Percentiles rank a stretch among this genome's conserved stretches.
phyloP scores from a whole-genome alignment of 352 stramenopile species.

The Globisporangium paddicum region DNA sequence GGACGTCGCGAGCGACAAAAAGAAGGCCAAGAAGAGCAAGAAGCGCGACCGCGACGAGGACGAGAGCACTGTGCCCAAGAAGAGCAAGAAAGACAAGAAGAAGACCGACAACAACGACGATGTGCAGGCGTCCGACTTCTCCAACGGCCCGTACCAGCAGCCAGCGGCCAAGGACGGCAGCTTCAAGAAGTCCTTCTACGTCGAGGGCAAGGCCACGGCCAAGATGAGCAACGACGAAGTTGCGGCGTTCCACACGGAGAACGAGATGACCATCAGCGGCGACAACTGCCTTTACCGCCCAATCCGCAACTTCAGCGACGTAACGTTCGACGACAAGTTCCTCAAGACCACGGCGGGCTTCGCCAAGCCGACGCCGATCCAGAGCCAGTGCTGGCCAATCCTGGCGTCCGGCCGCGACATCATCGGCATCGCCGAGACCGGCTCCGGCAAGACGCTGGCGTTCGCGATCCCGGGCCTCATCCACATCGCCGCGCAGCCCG shows the following conservation, averaged over 20 bases:
- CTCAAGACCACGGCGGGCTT: conserved; percentile 90
- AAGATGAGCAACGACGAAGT: conserved; percentile 80
- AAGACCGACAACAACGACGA: conserved; percentile 19
- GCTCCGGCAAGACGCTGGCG: too few relatives aligned
- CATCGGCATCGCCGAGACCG: conserved; percentile 92
- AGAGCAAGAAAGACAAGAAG: conserved; percentile 55
- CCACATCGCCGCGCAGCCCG: conserved; percentile 67
- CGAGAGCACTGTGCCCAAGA: conserved; percentile 20
- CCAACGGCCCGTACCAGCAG: conserved; percentile 72
- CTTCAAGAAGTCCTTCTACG: conserved; percentile 87
- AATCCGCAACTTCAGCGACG: conserved; percentile 64
- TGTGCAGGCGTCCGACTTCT: conserved; percentile 41
- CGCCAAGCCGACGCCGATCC: conserved; percentile 94
- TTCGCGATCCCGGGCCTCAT: conserved; percentile 93
- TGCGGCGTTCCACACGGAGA: conserved; percentile 79
- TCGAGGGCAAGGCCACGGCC: conserved; percentile 56
- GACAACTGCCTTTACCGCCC: conserved; percentile 88
- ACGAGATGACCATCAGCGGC: conserved; percentile 83
- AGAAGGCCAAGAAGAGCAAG: conserved; percentile 34
- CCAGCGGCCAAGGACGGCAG: conserved; percentile 48
- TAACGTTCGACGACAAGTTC: conserved; percentile 80
- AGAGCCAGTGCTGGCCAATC: conserved; percentile 96
- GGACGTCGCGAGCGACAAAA: conserved; percentile 19
- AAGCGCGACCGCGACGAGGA: conserved; percentile 26
- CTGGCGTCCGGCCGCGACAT: conserved; percentile 83